Percentiles rank a stretch among this genome's conserved stretches.
Evolutionary conservation across 345 rosid genomes (phyloP).

Genomic region (Gossypium ekmanianum): DNA sequence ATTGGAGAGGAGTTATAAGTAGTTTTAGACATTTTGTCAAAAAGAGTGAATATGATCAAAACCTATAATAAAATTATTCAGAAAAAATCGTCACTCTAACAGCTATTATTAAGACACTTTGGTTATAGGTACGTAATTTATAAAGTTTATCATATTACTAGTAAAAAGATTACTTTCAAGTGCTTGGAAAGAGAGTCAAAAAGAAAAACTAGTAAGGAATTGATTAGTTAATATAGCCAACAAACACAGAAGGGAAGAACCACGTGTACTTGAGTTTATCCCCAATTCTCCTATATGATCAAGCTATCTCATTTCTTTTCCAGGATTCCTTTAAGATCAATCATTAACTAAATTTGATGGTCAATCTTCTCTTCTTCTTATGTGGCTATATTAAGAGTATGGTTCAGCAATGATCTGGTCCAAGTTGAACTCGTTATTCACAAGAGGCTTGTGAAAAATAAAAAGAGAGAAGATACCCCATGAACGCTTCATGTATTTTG

Average conservation of each 20-base stretch:
- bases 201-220: not conserved
- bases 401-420: not conserved
- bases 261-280: not conserved
- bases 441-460: not conserved
- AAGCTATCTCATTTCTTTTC: no score
- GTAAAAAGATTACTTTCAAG: not conserved
- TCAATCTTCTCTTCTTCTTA: not conserved
- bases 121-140: no score
- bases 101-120: no score
- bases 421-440: not conserved
- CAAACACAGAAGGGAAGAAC: not conserved
- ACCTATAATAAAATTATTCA: no score
- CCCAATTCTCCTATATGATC: not conserved
- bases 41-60: fast-evolving
- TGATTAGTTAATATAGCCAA: not conserved
- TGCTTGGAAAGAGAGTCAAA: not conserved
- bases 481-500: not conserved
- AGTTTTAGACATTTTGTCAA: no score
- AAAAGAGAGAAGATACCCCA: not conserved
- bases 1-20: no score
- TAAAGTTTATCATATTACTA: not conserved
- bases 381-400: not conserved
- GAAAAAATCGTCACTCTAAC: no score
- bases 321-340: not conserved
- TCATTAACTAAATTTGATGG: not conserved